phyloP scores from a whole-genome alignment of 176 grass and related monocot genomes.

The Aechmea fasciata region DNA sequence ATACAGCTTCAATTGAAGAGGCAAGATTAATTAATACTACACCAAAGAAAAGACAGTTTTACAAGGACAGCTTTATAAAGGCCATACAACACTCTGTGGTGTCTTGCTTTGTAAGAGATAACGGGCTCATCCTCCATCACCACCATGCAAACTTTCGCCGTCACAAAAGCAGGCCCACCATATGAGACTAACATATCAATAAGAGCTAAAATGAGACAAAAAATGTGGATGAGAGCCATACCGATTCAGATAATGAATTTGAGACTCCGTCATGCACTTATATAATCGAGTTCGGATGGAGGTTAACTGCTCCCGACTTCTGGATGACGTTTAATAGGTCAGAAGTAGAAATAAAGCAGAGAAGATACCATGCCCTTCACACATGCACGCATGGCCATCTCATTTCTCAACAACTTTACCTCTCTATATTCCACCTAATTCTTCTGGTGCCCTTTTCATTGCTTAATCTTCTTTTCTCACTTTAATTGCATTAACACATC shows the following conservation, averaged over 20 bases:
- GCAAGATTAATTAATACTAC: background rate
- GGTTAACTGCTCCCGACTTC: constrained; percentile 15
- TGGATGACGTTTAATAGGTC: constrained; percentile 30
- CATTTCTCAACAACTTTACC: constrained; percentile 1
- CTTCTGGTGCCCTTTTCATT: no score
- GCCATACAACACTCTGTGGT: constrained; percentile 39
- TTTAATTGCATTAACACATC: no score
- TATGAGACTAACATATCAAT: constrained; percentile 34
- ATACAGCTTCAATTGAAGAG: background rate
- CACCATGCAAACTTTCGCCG: constrained; percentile 79
- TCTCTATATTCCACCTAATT: no score
- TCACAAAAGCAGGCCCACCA: constrained; percentile 26
- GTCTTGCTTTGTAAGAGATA: constrained; percentile 42
- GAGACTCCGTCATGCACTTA: constrained; percentile 16
- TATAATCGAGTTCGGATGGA: constrained; percentile 6
- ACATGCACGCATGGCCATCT: constrained; percentile 16
- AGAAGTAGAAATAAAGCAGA: constrained; percentile 14
- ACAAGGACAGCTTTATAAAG: constrained; percentile 9
- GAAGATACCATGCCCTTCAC: constrained; percentile 31
- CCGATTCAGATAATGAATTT: constrained; percentile 8
- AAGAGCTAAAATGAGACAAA: constrained; percentile 21
- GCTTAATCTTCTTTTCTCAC: no score
- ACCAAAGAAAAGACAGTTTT: constrained; percentile 1
- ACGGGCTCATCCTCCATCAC: constrained; percentile 75
- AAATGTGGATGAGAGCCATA: constrained; percentile 31